Evolutionary conservation across 176 grass and related monocot species (phyloP), one percentile per base, ranked within the genome.

Genomic region (Rhynchospora pubera): DNA sequence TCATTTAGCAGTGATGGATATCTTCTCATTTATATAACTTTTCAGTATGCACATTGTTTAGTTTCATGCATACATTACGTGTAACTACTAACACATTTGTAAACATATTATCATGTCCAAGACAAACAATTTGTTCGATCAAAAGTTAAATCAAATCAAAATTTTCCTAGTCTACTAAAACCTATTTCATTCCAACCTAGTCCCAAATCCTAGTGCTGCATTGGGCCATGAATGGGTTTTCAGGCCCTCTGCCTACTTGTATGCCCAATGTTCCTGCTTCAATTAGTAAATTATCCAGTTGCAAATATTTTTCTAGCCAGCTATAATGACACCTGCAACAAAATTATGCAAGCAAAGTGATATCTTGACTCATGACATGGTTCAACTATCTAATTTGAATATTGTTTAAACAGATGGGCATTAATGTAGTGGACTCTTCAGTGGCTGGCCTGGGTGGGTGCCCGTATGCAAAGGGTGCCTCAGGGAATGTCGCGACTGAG

Each of bases 401-500:
- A 82, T 46, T 88, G 43, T 45, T 87, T 46, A 68, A 80, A 34
- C 81, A 97, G 94, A 94, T 97, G 90, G 95, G 95, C 1, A 51
- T 94, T 39, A 92, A 18, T 62, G 74, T 84, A 0, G 79, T 97
- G 19, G 95, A 97, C 57, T 97, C 95, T 22, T 97, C 95, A 0
- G 87, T 97, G 1, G 83, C 87, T 0, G 90, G 92, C 13, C 83
- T 97, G 10, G 90, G 94, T 32, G 94, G 94, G 30, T 97, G 92
- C 74, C 94, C 92, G 0, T 97, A 97, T 16, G 90, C 94, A 11
- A 92, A 92, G 80, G 92, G 94, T 7, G 94, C 94, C 3, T 92
- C 90, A 0, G 94, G 92, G 5, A 94, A 97, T 3, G 87, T 97
- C 39, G 92, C 95, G 0, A 94, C 95, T 0, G 95, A 97, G 74